Conservation (phyloP, 2,329 filamentous ascomycete species). For the Didymella keratinophila region DNA sequence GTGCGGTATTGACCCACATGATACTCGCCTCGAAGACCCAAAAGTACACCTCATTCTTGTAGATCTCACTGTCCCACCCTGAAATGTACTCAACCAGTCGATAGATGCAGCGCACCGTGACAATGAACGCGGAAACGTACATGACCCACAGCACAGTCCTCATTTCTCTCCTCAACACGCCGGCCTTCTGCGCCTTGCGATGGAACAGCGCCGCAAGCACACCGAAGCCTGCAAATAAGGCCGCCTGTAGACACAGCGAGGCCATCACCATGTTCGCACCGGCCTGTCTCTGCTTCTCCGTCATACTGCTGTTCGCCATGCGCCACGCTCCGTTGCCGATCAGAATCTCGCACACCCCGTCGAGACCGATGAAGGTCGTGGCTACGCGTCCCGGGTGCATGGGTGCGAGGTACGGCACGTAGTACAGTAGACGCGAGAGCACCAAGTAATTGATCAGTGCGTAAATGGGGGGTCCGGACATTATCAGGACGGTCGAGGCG, state of each 20-base stretch:
- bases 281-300: constrained; percentile 47
- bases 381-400: constrained; percentile 66
- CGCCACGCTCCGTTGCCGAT: constrained; percentile 61
- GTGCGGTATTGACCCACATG: constrained; percentile 60
- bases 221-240: constrained; percentile 59
- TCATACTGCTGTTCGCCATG: constrained; percentile 52
- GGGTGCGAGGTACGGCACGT: constrained; percentile 66
- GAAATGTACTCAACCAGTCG: constrained; percentile 61
- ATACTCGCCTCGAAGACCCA: constrained; percentile 63
- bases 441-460: constrained; percentile 69
- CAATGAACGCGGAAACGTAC: constrained; percentile 58
- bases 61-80: constrained; percentile 47
- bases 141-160: constrained; percentile 56
- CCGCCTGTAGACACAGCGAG: constrained; percentile 60
- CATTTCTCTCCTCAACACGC: constrained; percentile 55
- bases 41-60: constrained; percentile 61
- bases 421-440: constrained; percentile 67
- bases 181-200: constrained; percentile 49
- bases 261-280: constrained; percentile 59
- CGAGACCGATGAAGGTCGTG: constrained; percentile 64
- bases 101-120: constrained; percentile 60
- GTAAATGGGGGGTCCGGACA: constrained; percentile 62
- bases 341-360: constrained; percentile 60
- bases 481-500: constrained; percentile 51
- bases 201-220: constrained; percentile 58